Evolutionary conservation across 192 early-diverging fungal genomes (phyloP).

Genomic region (Rhizophlyctis rosea): DNA sequence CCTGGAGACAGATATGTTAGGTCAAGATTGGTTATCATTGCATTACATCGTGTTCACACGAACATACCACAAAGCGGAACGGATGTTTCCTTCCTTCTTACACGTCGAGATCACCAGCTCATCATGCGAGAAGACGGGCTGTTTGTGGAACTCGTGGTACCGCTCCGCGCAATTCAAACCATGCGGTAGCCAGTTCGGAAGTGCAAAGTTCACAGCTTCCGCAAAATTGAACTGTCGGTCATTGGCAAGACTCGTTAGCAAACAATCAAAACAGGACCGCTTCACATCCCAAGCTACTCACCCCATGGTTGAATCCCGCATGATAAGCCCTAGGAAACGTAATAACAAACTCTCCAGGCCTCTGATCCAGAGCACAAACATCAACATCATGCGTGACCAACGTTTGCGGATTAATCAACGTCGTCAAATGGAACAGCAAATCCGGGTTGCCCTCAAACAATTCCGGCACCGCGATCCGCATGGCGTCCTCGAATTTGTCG

Average conservation of each 20-base stretch:
- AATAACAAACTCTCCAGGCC: constrained; percentile 89
- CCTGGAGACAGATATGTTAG: constrained; percentile 2
- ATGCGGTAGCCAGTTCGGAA: constrained; percentile 83
- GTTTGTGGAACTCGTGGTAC: constrained; percentile 74
- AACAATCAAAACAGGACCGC: background rate
- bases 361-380: constrained; percentile 78
- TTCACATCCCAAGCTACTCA: constrained; percentile 29
- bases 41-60: background rate
- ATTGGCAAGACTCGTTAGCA: background rate
- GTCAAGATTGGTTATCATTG: background rate
- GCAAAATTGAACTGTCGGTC: constrained; percentile 76
- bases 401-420: constrained; percentile 78
- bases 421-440: constrained; percentile 89
- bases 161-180: constrained; percentile 76
- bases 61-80: constrained; percentile 32
- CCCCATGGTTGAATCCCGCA: constrained; percentile 95
- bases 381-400: constrained; percentile 71
- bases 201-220: constrained; percentile 97
- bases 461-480: constrained; percentile 77
- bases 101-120: constrained; percentile 59
- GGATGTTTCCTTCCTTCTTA: constrained; percentile 26
- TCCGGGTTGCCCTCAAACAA: constrained; percentile 89
- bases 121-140: constrained; percentile 94
- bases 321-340: constrained; percentile 96
- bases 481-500: constrained; percentile 76